Percentiles rank a stretch among this genome's conserved stretches.
phyloP scores from a whole-genome alignment of 2,329 filamentous ascomycete genomes.

The Epichloe amarillans region DNA sequence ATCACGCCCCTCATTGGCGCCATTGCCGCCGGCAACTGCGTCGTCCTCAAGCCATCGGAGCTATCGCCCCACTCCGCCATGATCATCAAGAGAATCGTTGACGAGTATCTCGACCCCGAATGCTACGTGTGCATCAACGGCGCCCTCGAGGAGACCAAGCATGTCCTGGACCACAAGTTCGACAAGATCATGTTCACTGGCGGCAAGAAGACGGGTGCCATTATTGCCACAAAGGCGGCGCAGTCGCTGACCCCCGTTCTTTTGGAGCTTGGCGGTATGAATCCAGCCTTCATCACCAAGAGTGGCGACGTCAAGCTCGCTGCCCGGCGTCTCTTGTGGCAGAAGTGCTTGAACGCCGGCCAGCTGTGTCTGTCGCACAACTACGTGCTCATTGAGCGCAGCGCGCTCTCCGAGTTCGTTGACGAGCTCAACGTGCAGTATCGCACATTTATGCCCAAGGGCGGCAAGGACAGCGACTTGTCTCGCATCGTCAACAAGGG shows the following conservation, averaged over 20 bases:
- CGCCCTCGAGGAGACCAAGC: slow-evolving; percentile 63
- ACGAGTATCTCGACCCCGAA: slow-evolving; percentile 60
- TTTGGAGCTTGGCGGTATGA: slow-evolving; percentile 81
- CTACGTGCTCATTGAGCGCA: slow-evolving; percentile 73
- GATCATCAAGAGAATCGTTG: slow-evolving; percentile 66
- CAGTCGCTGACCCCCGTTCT: slow-evolving; percentile 76
- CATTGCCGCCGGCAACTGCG: slow-evolving; percentile 84
- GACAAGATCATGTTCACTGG: slow-evolving; percentile 98
- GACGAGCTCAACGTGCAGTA: slow-evolving; percentile 58
- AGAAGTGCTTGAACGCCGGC: slow-evolving; percentile 73
- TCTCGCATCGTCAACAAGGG: slow-evolving; percentile 66
- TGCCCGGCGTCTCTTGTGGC: slow-evolving; percentile 76
- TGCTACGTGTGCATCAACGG: slow-evolving; percentile 74
- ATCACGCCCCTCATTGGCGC: slow-evolving; percentile 73
- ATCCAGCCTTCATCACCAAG: slow-evolving; percentile 84
- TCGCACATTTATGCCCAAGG: slow-evolving; percentile 71
- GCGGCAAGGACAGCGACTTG: slow-evolving; percentile 69
- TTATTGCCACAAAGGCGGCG: slow-evolving; percentile 82
- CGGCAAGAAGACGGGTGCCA: slow-evolving; percentile 62
- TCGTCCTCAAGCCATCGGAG: slow-evolving; percentile 84
- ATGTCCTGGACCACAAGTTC: slow-evolving; percentile 78
- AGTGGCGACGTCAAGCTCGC: slow-evolving; percentile 68
- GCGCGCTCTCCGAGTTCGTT: slow-evolving; percentile 58
- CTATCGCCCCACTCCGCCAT: slow-evolving; percentile 62
- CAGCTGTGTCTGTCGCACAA: slow-evolving; percentile 92